Evolutionary conservation across 306 rosid genomes (phyloP).

Genomic region (Quercus cerris): DNA sequence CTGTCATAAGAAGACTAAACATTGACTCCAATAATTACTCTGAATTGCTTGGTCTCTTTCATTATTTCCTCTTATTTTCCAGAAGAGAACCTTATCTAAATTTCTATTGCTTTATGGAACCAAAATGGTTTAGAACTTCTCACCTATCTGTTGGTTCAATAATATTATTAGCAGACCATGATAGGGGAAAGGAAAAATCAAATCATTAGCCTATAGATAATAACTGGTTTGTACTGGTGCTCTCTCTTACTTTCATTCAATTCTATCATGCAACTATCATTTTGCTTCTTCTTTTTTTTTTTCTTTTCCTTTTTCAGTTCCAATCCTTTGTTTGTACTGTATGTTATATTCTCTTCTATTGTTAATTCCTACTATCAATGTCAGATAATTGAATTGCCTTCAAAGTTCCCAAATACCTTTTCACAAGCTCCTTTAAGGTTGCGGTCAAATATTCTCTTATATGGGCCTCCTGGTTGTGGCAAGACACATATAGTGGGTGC

Average conservation of each 20-base stretch:
- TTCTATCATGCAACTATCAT: not conserved
- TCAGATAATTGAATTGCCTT: slow-evolving; percentile 94
- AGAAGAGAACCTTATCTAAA: not conserved
- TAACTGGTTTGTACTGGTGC: not conserved
- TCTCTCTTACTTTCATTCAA: not conserved
- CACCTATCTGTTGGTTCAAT: not conserved
- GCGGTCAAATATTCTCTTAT: slow-evolving; percentile 86
- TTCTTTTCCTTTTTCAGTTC: not conserved
- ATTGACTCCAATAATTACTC: not conserved
- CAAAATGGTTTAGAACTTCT: not conserved
- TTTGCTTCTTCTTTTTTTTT: not conserved
- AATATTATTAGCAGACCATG: not conserved
- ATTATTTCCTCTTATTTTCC: not conserved
- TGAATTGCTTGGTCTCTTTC: not conserved
- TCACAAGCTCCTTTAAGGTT: slow-evolving; percentile 90
- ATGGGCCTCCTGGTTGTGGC: slow-evolving; percentile 99
- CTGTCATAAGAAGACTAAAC: not conserved
- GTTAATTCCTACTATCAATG: slow-evolving; percentile 4
- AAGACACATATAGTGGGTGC: slow-evolving; percentile 97
- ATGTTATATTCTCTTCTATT: not conserved
- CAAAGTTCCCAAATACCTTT: slow-evolving; percentile 83
- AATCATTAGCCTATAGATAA: too few relatives aligned
- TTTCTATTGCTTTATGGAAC: not conserved
- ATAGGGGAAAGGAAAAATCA: not conserved
- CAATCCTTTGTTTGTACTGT: not conserved